phyloP scores from a whole-genome alignment of 768 basidiomycete genomes.

The Boletus rex-veris region DNA sequence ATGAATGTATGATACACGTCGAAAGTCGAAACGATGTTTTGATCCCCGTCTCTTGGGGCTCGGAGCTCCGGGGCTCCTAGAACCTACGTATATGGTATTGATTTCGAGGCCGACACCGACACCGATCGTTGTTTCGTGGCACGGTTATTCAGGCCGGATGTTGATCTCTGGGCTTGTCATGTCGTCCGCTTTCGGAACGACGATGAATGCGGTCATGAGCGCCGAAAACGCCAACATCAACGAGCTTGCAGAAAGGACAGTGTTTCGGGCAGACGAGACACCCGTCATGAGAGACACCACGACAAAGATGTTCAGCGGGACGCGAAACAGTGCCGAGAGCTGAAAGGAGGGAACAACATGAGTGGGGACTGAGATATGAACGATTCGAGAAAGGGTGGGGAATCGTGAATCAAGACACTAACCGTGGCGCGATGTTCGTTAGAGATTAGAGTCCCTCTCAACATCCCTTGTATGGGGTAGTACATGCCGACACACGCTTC shows the following conservation, averaged over 20 bases:
- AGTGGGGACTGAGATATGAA: neutral
- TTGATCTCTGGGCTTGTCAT: constrained; percentile 15
- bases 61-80: too few relatives aligned
- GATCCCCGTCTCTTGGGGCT: too few relatives aligned
- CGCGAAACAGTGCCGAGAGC: constrained; percentile 69
- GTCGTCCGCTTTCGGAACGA: constrained; percentile 37
- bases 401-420: constrained; percentile 13
- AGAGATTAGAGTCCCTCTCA: constrained; percentile 60
- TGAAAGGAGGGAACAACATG: constrained; percentile 20
- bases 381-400: neutral
- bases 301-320: constrained; percentile 73
- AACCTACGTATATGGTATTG: neutral
- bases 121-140: neutral
- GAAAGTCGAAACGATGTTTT: too few relatives aligned
- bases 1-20: neutral
- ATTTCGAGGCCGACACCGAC: neutral
- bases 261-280: constrained; percentile 58
- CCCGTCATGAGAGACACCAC: constrained; percentile 66
- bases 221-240: constrained; percentile 57
- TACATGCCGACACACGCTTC: constrained; percentile 79
- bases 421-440: constrained; percentile 77
- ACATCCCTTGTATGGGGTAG: constrained; percentile 74
- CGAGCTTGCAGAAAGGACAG: constrained; percentile 58
- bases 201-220: constrained; percentile 50
- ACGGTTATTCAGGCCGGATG: constrained; percentile 14